These are phyloP conservation scores for Letharia columbiana DNA, from an alignment of 495 filamentous ascomycete genomes.

Conservation along the genomic window DNA sequence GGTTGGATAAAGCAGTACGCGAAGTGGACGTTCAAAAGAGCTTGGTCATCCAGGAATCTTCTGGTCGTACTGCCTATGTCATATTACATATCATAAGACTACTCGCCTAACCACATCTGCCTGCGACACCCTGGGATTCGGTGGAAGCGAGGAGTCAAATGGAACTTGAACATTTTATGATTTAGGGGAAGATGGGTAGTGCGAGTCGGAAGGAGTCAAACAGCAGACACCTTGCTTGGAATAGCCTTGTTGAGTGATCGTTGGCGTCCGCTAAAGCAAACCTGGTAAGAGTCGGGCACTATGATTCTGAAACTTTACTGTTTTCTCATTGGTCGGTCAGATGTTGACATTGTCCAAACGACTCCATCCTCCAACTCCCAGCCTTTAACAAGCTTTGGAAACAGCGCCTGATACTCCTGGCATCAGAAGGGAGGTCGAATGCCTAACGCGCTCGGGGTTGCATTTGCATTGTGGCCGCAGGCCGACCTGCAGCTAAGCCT, in stretches of 20 bases:
- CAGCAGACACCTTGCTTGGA: conserved; percentile 9
- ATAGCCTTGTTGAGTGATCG: conserved; percentile 16
- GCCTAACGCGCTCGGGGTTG: conserved; percentile 17
- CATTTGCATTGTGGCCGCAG: conserved; percentile 10
- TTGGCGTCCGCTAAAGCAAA: conserved; percentile 21
- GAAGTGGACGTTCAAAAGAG: conserved; percentile 1
- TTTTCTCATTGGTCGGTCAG: conserved; percentile 13
- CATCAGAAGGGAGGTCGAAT: conserved; percentile 1
- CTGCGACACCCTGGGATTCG: not conserved
- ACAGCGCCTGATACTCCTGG: conserved; percentile 11
- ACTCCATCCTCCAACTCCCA: not conserved
- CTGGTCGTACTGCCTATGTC: conserved; percentile 9
- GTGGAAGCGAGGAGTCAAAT: conserved; percentile 6
- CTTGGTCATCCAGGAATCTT: not conserved
- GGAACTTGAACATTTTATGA: conserved; percentile 4
- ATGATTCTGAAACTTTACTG: conserved; percentile 6
- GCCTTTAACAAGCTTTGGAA: conserved; percentile 1
- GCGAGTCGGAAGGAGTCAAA: conserved; percentile 14
- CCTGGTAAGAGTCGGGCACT: conserved; percentile 19
- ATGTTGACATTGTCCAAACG: conserved; percentile 5
- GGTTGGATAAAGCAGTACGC: not conserved
- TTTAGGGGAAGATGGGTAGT: conserved; percentile 3
- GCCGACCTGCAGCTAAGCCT: conserved; percentile 15
- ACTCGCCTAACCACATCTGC: conserved; percentile 1
- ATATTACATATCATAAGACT: conserved; percentile 13